These are phyloP conservation scores for Francoa sonchifolia DNA, from an alignment of 441 rosid species.

Conservation along the genomic window DNA sequence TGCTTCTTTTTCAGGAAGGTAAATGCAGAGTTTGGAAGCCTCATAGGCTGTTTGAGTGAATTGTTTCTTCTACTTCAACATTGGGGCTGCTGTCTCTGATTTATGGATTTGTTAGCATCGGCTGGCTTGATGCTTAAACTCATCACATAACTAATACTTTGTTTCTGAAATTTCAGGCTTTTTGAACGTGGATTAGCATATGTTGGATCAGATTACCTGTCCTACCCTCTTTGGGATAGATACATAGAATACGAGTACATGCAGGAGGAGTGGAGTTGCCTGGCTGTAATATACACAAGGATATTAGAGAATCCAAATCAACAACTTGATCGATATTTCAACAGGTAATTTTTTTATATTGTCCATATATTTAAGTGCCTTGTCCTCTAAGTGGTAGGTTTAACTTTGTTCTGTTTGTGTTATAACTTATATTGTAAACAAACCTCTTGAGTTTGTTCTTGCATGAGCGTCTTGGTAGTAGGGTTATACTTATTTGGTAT, in stretches of 20 bases:
- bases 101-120: conserved; percentile 20
- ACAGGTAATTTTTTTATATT: conserved; percentile 29
- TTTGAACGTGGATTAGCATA: conserved; percentile 86
- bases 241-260: conserved; percentile 86
- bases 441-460: too few species aligned
- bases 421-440: too few species aligned
- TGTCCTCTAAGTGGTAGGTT: background rate
- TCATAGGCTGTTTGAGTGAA: conserved; percentile 57
- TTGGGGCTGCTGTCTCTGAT: conserved; percentile 19
- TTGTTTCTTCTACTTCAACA: conserved; percentile 49
- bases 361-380: background rate
- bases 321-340: conserved; percentile 68
- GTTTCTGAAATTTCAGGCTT: conserved; percentile 40
- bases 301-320: conserved; percentile 78
- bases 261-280: conserved; percentile 78
- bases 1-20: conserved; percentile 79
- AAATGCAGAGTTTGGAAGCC: conserved; percentile 75
- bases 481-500: too few species aligned
- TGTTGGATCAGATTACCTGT: conserved; percentile 85
- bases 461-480: too few species aligned
- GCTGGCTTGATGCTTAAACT: conserved; percentile 13
- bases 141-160: conserved; percentile 14
- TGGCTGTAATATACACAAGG: conserved; percentile 68
- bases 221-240: conserved; percentile 79
- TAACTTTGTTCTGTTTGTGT: too few species aligned